phyloP scores from a whole-genome alignment of 257 asterid species.

The Craterostigma plantagineum region DNA sequence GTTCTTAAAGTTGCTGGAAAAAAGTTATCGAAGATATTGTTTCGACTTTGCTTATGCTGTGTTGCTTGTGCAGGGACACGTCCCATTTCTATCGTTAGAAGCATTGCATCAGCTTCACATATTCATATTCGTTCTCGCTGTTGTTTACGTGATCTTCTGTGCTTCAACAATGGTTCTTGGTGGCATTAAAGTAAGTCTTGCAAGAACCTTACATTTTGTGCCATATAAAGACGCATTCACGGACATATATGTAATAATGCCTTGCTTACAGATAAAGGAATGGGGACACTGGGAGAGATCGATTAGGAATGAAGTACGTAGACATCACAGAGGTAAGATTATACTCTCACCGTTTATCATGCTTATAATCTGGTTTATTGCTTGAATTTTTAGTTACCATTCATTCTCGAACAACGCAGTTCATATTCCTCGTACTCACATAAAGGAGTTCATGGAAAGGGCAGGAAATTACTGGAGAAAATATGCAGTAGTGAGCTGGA shows the following conservation, averaged over 20 bases:
- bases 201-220: background rate
- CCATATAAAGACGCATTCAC: background rate
- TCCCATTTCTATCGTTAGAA: conserved; percentile 50
- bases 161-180: conserved; percentile 69
- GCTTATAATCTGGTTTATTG: background rate
- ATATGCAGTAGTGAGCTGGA: conserved; percentile 42
- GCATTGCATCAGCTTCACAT: conserved; percentile 87
- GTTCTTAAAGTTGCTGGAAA: background rate
- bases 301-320: conserved; percentile 17
- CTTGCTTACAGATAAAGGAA: conserved; percentile 30
- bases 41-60: background rate
- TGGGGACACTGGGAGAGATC: conserved; percentile 75
- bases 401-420: conserved; percentile 4
- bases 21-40: background rate
- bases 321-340: conserved; percentile 20
- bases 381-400: too few species aligned
- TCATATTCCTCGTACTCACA: conserved; percentile 16
- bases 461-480: conserved; percentile 70
- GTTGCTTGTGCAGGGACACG: conserved; percentile 31
- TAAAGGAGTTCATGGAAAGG: conserved; percentile 29
- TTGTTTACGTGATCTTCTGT: conserved; percentile 60
- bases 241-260: background rate
- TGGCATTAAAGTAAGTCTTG: conserved; percentile 30
- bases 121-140: conserved; percentile 70
- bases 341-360: background rate